Percentiles rank a stretch among this genome's conserved stretches.
Evolutionary conservation across 2,329 filamentous ascomycete species (phyloP).

Genomic region (Fonsecaea multimorphosa): DNA sequence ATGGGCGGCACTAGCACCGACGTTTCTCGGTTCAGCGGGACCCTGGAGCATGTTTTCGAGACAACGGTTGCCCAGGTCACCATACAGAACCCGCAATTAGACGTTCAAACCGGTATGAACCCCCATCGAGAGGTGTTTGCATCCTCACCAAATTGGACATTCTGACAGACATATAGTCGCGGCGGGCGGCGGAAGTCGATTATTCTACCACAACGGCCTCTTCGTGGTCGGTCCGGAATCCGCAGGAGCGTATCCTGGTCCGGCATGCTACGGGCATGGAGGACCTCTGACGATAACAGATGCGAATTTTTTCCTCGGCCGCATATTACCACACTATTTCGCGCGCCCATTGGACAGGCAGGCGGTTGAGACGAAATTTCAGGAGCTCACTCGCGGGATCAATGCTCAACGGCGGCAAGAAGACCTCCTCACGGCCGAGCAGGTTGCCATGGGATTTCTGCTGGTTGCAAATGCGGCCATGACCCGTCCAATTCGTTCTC

Average conservation of each 20-base stretch:
- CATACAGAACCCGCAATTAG: slow-evolving; percentile 81
- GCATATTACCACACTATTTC: slow-evolving; percentile 74
- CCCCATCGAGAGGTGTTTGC: background rate
- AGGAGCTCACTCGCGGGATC: slow-evolving; percentile 51
- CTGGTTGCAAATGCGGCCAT: slow-evolving; percentile 53
- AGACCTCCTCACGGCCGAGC: slow-evolving; percentile 42
- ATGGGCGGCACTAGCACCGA: slow-evolving; percentile 89
- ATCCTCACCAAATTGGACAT: no score
- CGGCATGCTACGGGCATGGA: slow-evolving; percentile 87
- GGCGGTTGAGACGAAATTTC: slow-evolving; percentile 50
- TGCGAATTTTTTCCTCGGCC: slow-evolving; percentile 83
- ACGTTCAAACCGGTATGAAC: slow-evolving; percentile 66
- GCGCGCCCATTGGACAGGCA: slow-evolving; percentile 65
- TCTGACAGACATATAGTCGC: slow-evolving; percentile 40
- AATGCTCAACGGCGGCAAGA: slow-evolving; percentile 48
- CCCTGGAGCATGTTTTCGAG: slow-evolving; percentile 86
- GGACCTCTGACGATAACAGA: slow-evolving; percentile 93
- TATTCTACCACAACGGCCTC: slow-evolving; percentile 83
- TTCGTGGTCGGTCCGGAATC: slow-evolving; percentile 92
- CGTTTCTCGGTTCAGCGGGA: slow-evolving; percentile 78
- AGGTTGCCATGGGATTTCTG: slow-evolving; percentile 51
- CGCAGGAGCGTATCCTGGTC: slow-evolving; percentile 85
- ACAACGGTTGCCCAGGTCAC: slow-evolving; percentile 84
- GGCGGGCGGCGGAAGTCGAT: slow-evolving; percentile 66
- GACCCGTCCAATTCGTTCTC: slow-evolving; percentile 43